Evolutionary conservation across 2,329 filamentous ascomycete species (phyloP), one percentile per base, ranked within the genome.

Genomic region (Trichoderma sp.): DNA sequence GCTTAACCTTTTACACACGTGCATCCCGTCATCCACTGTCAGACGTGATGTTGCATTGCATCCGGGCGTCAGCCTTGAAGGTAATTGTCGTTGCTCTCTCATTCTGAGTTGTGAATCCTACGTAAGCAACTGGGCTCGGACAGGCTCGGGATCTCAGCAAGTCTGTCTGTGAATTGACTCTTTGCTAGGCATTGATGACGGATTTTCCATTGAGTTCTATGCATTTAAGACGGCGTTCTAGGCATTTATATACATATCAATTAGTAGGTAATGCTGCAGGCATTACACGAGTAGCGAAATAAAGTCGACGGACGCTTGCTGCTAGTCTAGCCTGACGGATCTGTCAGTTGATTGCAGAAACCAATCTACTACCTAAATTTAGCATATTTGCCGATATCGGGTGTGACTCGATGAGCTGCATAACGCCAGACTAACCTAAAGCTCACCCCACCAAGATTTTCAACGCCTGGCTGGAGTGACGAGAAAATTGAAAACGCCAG

Each of bases 361-460:
- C 14, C 40, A 64, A 19, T 43, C 40, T n/a, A 29, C 61, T 56
- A 49, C 47, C 47, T 49, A 55, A 55, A 40, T 43, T 64, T 56
- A 64, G 61, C n/a, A 47, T 52, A 67, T 67, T 56, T 52, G 55
- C 64, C 64, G 64, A 67, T 67, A 67, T 67, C 64, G 64, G 64
- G 58, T 59, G 64, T 67, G 53, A 59, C 52, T 56, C 64, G 64
- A 67, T 59, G 64, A 67, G 64, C 40, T 67, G 64, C 55, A 59
- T 67, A 49, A 10, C 19, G 21, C 19, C n/a, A 40, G n/a, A 10
- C 43, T 47, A 33, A 19, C 27, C 40, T 58, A 5, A 58, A 57
- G 31, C 64, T 67, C 53, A 37, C 64, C 55, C 64, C 64, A 67
- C 64, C 55, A 67, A 49, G 64, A 67, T 52, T 59, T 67, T 67